Conservation (phyloP, 1,284 basidiomycete genomes). For the Sphaerobolus stellatus region DNA sequence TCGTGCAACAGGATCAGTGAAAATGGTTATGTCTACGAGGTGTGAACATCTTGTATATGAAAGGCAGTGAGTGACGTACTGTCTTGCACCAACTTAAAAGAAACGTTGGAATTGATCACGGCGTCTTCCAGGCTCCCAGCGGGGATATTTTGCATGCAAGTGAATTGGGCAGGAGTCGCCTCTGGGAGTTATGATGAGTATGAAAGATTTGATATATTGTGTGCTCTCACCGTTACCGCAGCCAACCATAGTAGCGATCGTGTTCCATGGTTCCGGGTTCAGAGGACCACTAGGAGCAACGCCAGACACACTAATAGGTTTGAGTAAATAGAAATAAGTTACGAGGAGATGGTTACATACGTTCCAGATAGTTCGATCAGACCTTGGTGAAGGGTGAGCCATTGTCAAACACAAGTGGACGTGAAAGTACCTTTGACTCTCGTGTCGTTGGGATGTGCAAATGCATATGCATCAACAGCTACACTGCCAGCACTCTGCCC, state of each 20-base stretch:
- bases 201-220: neutral
- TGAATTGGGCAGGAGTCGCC: neutral
- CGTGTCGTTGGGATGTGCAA: constrained; percentile 1
- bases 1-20: neutral
- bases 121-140: neutral
- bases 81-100: neutral
- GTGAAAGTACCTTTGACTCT: neutral
- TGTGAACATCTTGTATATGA: neutral
- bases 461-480: neutral
- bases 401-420: neutral
- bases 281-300: neutral
- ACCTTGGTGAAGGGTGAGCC: neutral
- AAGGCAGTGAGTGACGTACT: neutral
- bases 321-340: neutral
- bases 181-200: neutral
- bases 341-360: neutral
- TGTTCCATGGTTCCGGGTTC: neutral
- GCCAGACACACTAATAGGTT: neutral
- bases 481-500: constrained; percentile 9
- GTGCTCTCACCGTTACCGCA: neutral
- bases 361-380: neutral
- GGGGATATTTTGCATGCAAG: neutral
- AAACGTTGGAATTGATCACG: neutral
- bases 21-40: neutral
- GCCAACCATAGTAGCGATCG: neutral